Evolutionary conservation across 2,329 filamentous ascomycete species (phyloP).

Genomic region (Fusarium poae): DNA sequence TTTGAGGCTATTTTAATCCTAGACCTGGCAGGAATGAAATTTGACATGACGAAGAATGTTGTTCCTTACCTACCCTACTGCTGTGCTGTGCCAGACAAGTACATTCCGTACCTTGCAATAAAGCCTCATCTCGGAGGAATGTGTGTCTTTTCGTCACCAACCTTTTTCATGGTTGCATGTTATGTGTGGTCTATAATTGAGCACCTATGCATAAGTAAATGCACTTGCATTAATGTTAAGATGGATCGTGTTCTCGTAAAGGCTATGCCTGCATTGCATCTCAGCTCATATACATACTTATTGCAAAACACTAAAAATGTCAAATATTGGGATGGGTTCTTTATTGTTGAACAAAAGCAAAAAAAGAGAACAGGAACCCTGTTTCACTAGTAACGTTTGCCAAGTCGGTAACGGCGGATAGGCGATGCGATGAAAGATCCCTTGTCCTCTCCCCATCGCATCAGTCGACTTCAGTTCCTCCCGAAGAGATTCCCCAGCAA

Average conservation of each 20-base stretch:
- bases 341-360: conserved; percentile 1
- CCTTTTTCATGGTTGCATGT: not conserved
- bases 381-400: conserved; percentile 16
- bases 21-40: not conserved
- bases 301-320: not conserved
- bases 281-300: not conserved
- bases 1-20: conserved; percentile 25
- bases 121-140: conserved; percentile 14
- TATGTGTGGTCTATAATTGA: conserved; percentile 5
- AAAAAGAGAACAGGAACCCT: not conserved
- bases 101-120: conserved; percentile 10
- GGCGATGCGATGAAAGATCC: not conserved
- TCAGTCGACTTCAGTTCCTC: conserved; percentile 1
- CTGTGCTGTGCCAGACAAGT: not conserved
- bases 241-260: not conserved
- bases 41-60: not conserved
- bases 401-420: conserved; percentile 41
- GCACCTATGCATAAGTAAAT: conserved; percentile 10
- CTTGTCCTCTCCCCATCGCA: conserved; percentile 7
- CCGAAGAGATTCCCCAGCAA: not conserved
- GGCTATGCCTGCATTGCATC: not conserved
- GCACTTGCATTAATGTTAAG: conserved; percentile 2
- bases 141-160: conserved; percentile 15
- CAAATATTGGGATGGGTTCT: not conserved
- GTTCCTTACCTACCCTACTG: not conserved